These are phyloP conservation scores for Condylostoma magnum DNA, from an alignment of 169 alveolate genomes.

Conservation along the genomic window DNA sequence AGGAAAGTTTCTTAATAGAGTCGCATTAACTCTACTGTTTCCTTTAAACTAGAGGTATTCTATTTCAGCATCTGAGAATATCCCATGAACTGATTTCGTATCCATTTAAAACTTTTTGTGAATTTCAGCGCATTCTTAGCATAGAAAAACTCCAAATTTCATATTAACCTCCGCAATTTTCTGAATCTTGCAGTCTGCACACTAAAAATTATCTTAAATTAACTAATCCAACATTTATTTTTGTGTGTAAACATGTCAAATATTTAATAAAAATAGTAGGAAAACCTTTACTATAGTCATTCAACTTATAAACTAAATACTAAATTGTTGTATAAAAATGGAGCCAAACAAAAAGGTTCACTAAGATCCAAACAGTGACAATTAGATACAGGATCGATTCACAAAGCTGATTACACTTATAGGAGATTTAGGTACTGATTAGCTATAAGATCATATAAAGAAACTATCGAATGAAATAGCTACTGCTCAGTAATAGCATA, in stretches of 20 bases:
- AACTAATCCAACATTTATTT: too few species aligned
- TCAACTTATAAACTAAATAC: too few species aligned
- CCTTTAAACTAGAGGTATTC: background rate
- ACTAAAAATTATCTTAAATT: background rate
- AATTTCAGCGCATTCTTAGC: conserved; percentile 2
- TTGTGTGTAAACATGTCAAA: too few species aligned
- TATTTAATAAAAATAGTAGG: too few species aligned
- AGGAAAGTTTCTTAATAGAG: conserved; percentile 3
- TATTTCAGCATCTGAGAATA: background rate
- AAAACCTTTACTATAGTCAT: too few species aligned
- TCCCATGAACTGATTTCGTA: background rate
- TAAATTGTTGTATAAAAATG: conserved; percentile 27
- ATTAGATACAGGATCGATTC: conserved; percentile 11
- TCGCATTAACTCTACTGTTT: background rate
- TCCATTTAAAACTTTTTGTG: background rate
- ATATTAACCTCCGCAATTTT: background rate
- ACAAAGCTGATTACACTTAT: conserved; percentile 11
- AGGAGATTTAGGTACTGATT: conserved; percentile 29
- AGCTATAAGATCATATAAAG: background rate
- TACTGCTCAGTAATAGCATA: background rate
- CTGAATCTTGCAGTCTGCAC: conserved; percentile 21
- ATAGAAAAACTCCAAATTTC: conserved; percentile 4
- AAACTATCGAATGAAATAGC: conserved; percentile 10
- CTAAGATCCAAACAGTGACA: conserved; percentile 3
- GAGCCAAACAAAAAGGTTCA: conserved; percentile 16